A percentile compares a stretch with the other conserved stretches of the same genome.
Conservation (phyloP, 1,284 basidiomycete genomes). For the Stereum hirsutum region DNA sequence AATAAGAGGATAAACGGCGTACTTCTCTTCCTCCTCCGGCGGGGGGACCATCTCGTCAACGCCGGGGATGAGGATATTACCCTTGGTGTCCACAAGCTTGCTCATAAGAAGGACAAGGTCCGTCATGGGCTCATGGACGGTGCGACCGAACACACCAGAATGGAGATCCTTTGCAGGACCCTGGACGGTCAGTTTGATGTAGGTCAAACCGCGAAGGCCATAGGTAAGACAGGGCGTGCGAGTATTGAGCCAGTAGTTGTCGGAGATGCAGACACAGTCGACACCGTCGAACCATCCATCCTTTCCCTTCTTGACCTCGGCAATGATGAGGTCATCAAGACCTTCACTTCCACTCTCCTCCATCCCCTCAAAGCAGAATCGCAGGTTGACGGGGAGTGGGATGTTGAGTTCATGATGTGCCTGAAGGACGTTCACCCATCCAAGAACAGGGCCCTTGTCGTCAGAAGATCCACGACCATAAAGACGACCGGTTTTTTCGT, state of each 20-base stretch:
- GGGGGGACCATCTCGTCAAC: conserved; percentile 83
- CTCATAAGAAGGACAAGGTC: conserved; percentile 75
- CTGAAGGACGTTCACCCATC: conserved; percentile 93
- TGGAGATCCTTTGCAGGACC: conserved; percentile 91
- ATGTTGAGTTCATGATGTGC: conserved; percentile 71
- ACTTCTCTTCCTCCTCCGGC: conserved; percentile 74
- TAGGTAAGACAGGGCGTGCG: conserved; percentile 72
- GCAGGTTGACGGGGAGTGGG: conserved; percentile 88
- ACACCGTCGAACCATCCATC: conserved; percentile 81
- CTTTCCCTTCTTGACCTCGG: conserved; percentile 63
- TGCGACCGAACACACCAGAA: conserved; percentile 85
- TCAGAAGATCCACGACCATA: conserved; percentile 90
- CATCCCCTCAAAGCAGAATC: conserved; percentile 98
- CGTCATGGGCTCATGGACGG: conserved; percentile 86
- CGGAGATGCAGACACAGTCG: conserved; percentile 95
- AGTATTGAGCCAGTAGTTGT: conserved; percentile 82
- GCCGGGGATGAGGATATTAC: conserved; percentile 87
- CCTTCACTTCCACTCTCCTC: conserved; percentile 95
- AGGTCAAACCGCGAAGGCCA: conserved; percentile 81
- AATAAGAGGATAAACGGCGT: conserved; percentile 13
- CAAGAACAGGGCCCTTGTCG: conserved; percentile 90
- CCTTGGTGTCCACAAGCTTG: conserved; percentile 78
- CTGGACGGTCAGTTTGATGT: conserved; percentile 79
- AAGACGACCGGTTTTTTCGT: conserved; percentile 61
- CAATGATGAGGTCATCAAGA: conserved; percentile 82